Base-by-base conservation (phyloP, 345 rosid species). In the Eucalyptus sp. region DNA sequence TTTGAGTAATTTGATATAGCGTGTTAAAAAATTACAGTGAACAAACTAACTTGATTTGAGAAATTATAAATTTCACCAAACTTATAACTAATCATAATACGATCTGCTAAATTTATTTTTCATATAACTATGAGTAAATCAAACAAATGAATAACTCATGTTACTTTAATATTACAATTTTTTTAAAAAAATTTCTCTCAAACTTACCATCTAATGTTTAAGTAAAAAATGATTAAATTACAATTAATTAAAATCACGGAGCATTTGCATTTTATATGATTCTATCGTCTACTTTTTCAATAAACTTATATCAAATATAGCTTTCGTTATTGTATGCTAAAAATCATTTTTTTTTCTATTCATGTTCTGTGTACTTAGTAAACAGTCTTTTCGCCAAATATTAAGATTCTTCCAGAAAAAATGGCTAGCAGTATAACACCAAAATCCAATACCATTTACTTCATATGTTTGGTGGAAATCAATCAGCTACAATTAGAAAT, bases 141-240 rank as follows among this genome's bases (percentile, higher is more conserved):
- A 64, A 64, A n/a, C 18, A n/a, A 64, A 64, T 64, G 17, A n/a
- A n/a, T n/a, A 64, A 64, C 76, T n/a, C 76, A 3, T 0, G 18
- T 64, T 64, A 64, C 37, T 64, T 64, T 64, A n/a, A 14, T 14
- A n/a, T n/a, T 64, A n/a, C 76, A 64, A 2, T 8, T 54, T 22
- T 62, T 4, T 1, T 12, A 1, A 60, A 7, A 1, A 60, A 7
- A 0, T 3, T 17, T 2, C 1, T 29, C 18, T 64, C 41, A 64
- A 0, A n/a, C 10, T 13, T n/a, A 64, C 3, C 17, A 64, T 64
- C 1, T 29, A 13, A 64, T 14, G 76, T n/a, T n/a, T 64, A n/a
- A 64, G 18, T n/a, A 7, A 64, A 64, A n/a, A n/a, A 64, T 29
- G 17, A 64, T 7, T 25, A 29, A 62, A 27, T 13, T 64, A 13